A percentile compares a stretch with the other conserved stretches of the same genome.
These are phyloP conservation scores for Kluyveromyces aestuarii DNA, from an alignment of 805 yeast genomes.

Conservation along the genomic window DNA sequence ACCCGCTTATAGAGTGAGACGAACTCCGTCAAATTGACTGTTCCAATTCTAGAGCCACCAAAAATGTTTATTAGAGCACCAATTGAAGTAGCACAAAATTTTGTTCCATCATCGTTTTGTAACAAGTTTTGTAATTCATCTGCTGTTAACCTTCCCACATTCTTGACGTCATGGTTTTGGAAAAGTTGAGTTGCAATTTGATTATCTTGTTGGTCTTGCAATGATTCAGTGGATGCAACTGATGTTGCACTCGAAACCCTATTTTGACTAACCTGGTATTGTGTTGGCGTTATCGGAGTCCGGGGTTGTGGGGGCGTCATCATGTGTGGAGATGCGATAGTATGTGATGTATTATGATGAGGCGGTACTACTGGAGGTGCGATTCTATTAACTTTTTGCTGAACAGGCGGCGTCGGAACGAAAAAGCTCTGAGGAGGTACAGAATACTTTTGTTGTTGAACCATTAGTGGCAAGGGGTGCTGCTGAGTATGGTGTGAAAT, in stretches of 20 bases:
- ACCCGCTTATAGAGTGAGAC: slow-evolving; percentile 26
- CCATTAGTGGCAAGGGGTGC: too few species aligned
- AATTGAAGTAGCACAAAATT: slow-evolving; percentile 27
- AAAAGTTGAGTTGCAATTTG: slow-evolving; percentile 25
- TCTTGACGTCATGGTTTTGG: slow-evolving; percentile 23
- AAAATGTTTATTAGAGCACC: slow-evolving; percentile 28
- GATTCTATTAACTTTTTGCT: neutral
- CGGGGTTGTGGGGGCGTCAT: neutral
- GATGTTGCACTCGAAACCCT: neutral
- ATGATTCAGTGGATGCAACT: slow-evolving; percentile 1
- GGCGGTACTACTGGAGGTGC: neutral
- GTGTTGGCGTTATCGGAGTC: neutral
- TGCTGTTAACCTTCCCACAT: slow-evolving; percentile 24
- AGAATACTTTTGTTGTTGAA: neutral
- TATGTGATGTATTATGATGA: neutral
- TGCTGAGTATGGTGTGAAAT: neutral
- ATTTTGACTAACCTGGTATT: neutral
- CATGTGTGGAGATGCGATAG: neutral
- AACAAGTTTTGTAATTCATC: slow-evolving; percentile 27
- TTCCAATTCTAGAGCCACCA: slow-evolving; percentile 29
- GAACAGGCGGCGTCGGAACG: neutral
- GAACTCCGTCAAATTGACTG: slow-evolving; percentile 26
- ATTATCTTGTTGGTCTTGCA: slow-evolving; percentile 16
- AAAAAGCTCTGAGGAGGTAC: neutral
- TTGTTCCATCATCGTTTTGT: slow-evolving; percentile 28